A percentile compares a stretch with the other conserved stretches of the same genome.
phyloP scores from a whole-genome alignment of 805 yeast genomes.

The Teunomyces cretensis region DNA sequence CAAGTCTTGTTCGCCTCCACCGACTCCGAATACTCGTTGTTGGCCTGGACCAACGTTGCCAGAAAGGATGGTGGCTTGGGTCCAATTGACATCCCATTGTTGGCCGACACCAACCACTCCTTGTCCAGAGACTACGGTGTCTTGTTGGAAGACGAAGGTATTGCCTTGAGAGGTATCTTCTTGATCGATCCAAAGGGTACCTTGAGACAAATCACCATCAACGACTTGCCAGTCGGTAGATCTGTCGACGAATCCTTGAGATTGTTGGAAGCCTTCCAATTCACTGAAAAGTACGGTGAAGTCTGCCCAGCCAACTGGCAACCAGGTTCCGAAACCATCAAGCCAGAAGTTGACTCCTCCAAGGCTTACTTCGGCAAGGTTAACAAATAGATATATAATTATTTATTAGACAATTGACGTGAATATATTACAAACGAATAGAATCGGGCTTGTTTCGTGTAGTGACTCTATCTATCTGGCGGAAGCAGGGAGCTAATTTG shows the following conservation, averaged over 20 bases:
- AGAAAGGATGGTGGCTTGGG: conserved; percentile 99
- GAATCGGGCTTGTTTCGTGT: too few relatives aligned
- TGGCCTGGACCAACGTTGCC: conserved; percentile 97
- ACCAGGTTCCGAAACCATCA: conserved; percentile 86
- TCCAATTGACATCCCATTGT: conserved; percentile 86
- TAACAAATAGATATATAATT: conserved; percentile 32
- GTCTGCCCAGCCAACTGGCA: conserved; percentile 99
- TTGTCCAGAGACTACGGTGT: conserved; percentile 97
- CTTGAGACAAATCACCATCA: conserved; percentile 95
- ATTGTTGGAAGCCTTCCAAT: conserved; percentile 98
- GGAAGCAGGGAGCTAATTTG: too few relatives aligned
- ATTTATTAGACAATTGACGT: too few relatives aligned
- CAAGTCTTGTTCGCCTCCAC: conserved; percentile 95
- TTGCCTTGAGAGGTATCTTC: conserved; percentile 97
- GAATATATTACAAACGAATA: too few relatives aligned
- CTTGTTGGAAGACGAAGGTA: conserved; percentile 91
- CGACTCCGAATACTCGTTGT: conserved; percentile 95
- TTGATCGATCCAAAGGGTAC: conserved; percentile 94
- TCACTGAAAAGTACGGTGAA: conserved; percentile 98
- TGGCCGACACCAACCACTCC: conserved; percentile 96
- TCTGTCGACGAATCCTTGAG: conserved; percentile 97
- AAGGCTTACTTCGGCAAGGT: conserved; percentile 82
- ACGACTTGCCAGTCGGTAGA: conserved; percentile 99
- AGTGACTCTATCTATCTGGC: too few relatives aligned
- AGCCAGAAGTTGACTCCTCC: conserved; percentile 81